Percentiles rank a stretch among this genome's conserved stretches.
Conservation (phyloP, 371 early-diverging fungal genomes). For the Saksenaea vasiformis region DNA sequence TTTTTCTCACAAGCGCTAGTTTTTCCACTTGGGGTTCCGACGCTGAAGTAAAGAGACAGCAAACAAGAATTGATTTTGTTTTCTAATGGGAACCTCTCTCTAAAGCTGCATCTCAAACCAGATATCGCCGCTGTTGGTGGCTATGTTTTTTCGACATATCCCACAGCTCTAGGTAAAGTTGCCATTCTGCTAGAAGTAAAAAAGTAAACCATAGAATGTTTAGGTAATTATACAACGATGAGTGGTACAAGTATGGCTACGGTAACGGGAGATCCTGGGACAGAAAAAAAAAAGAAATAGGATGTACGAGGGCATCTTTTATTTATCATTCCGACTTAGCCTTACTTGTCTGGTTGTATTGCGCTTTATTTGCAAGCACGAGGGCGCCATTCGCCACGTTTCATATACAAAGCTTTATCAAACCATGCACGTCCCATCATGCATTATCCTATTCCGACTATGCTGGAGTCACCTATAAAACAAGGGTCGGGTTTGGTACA, state of each 20-base stretch:
- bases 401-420: conserved; percentile 24
- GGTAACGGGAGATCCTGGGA: conserved; percentile 12
- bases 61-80: neutral
- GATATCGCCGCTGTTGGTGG: conserved; percentile 22
- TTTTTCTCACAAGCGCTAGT: neutral
- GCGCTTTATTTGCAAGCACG: conserved; percentile 53
- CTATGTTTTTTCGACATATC: conserved; percentile 15
- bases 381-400: conserved; percentile 9
- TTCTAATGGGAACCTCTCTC: neutral
- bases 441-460: neutral
- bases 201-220: neutral
- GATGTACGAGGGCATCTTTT: conserved; percentile 18
- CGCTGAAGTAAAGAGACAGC: conserved; percentile 15
- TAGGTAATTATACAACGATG: conserved; percentile 11
- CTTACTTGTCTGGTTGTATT: conserved; percentile 58
- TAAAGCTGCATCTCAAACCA: conserved; percentile 19
- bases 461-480: conserved; percentile 27
- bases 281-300: neutral
- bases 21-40: conserved; percentile 22
- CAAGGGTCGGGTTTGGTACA: conserved; percentile 64
- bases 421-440: conserved; percentile 33
- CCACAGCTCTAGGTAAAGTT: conserved; percentile 9
- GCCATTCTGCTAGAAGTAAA: neutral
- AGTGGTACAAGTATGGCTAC: conserved; percentile 23
- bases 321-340: conserved; percentile 60